A percentile compares a stretch with the other conserved stretches of the same genome.
Evolutionary conservation across 495 filamentous ascomycete genomes (phyloP).

Genomic region (Cudoniella acicularis): DNA sequence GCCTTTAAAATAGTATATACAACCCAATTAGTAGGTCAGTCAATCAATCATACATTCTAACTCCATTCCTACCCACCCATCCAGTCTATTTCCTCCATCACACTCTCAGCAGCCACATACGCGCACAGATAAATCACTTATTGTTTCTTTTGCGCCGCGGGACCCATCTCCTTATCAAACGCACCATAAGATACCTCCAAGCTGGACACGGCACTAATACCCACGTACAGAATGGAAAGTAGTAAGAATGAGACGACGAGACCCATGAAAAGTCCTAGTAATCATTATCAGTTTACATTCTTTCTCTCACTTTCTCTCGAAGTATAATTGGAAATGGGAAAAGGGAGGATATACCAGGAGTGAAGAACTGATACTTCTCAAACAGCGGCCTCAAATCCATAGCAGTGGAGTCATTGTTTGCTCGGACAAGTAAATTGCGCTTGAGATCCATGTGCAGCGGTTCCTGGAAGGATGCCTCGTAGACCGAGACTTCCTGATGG

Average conservation of each 20-base stretch:
- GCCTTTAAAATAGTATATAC: neutral
- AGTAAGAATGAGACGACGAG: constrained; percentile 65
- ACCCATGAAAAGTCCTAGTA: constrained; percentile 76
- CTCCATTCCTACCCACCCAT: neutral
- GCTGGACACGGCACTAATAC: constrained; percentile 68
- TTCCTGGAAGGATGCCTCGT: constrained; percentile 42
- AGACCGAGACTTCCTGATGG: constrained; percentile 27
- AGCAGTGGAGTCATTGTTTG: constrained; percentile 29
- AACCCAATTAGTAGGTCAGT: neutral
- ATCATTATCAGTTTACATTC: neutral
- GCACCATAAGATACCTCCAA: constrained; percentile 87
- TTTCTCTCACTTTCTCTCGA: too few relatives aligned
- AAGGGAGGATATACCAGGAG: constrained; percentile 44
- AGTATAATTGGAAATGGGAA: neutral
- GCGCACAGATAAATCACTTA: constrained; percentile 28
- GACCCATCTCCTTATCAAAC: constrained; percentile 94
- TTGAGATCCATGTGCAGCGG: constrained; percentile 47
- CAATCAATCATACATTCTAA: constrained; percentile 1
- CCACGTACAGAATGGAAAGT: constrained; percentile 72
- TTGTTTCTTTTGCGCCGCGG: constrained; percentile 81
- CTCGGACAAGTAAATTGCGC: constrained; percentile 32
- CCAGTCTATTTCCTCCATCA: too few relatives aligned
- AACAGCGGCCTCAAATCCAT: constrained; percentile 61
- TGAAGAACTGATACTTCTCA: constrained; percentile 87
- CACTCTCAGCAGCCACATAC: too few relatives aligned